Evolutionary conservation across 805 yeast genomes (phyloP).

Genomic region (Metschnikowia lachancei): DNA sequence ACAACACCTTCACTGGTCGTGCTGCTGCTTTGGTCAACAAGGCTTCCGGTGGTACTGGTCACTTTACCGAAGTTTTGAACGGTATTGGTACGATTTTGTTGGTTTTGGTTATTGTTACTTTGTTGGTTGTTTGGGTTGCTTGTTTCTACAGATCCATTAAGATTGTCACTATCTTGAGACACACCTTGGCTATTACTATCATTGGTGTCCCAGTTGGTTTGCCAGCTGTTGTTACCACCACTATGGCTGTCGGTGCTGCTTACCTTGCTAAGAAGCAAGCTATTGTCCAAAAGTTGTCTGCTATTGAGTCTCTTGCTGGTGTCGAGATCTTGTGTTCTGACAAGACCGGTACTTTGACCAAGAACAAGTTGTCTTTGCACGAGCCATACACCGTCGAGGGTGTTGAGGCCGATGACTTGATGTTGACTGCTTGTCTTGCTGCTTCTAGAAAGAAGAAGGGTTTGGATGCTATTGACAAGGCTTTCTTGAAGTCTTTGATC

Average conservation of each 20-base stretch:
- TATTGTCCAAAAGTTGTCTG: conserved; percentile 93
- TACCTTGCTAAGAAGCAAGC: conserved; percentile 96
- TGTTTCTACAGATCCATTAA: conserved; percentile 88
- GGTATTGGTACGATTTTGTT: conserved; percentile 93
- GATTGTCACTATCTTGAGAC: conserved; percentile 85
- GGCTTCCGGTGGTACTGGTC: conserved; percentile 92
- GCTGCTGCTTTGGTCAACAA: conserved; percentile 95
- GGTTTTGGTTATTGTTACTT: conserved; percentile 83
- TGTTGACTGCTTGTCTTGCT: conserved; percentile 97
- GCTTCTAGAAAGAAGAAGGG: conserved; percentile 98
- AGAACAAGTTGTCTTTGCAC: conserved; percentile 91
- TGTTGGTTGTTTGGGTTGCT: conserved; percentile 88
- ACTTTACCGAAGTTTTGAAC: conserved; percentile 94
- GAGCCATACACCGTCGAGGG: conserved; percentile 98
- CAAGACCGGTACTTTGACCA: conserved; percentile 97
- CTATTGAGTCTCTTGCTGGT: conserved; percentile 96
- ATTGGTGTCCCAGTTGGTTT: conserved; percentile 98
- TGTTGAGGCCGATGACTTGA: conserved; percentile 91
- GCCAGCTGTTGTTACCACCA: conserved; percentile 97
- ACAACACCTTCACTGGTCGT: conserved; percentile 92
- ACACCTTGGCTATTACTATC: conserved; percentile 92
- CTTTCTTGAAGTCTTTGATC: conserved; percentile 88
- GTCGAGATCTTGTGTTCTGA: conserved; percentile 97
- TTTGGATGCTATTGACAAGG: conserved; percentile 95
- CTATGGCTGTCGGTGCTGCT: conserved; percentile 99